These are phyloP conservation scores for Ichthyophonus hoferi DNA, from an alignment of 208 protist species.

Conservation along the genomic window DNA sequence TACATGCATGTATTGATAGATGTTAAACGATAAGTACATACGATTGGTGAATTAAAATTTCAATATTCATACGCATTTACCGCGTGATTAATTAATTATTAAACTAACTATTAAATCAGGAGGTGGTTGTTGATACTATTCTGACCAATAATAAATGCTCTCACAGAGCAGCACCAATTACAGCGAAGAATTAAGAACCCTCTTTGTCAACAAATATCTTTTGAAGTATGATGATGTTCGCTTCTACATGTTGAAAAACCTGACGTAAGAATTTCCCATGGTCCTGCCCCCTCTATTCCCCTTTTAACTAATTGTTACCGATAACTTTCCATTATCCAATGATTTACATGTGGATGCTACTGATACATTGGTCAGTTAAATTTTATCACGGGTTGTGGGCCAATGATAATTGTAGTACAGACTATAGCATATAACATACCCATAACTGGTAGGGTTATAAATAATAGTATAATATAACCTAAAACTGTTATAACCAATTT, in stretches of 20 bases:
- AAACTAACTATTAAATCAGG: neutral
- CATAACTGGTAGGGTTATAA: too few species aligned
- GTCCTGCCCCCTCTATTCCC: neutral
- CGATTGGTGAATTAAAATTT: neutral
- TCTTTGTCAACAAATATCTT: neutral
- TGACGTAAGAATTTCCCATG: neutral
- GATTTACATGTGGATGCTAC: too few species aligned
- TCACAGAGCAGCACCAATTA: neutral
- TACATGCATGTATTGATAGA: too few species aligned
- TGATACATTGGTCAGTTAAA: too few species aligned
- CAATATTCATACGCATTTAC: neutral
- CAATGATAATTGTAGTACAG: too few species aligned
- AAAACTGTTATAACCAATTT: too few species aligned
- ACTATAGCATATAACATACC: too few species aligned
- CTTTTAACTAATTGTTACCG: too few species aligned
- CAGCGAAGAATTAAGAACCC: neutral
- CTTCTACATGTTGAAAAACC: constrained; percentile 24
- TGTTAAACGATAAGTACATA: neutral
- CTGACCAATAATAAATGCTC: too few species aligned
- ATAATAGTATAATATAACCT: too few species aligned
- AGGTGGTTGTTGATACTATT: neutral
- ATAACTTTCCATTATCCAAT: too few species aligned
- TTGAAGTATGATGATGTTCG: constrained; percentile 33
- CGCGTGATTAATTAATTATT: neutral
- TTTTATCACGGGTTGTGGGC: too few species aligned